Evolutionary conservation across 768 basidiomycete genomes (phyloP).

Genomic region (Tephrocybe rancida): DNA sequence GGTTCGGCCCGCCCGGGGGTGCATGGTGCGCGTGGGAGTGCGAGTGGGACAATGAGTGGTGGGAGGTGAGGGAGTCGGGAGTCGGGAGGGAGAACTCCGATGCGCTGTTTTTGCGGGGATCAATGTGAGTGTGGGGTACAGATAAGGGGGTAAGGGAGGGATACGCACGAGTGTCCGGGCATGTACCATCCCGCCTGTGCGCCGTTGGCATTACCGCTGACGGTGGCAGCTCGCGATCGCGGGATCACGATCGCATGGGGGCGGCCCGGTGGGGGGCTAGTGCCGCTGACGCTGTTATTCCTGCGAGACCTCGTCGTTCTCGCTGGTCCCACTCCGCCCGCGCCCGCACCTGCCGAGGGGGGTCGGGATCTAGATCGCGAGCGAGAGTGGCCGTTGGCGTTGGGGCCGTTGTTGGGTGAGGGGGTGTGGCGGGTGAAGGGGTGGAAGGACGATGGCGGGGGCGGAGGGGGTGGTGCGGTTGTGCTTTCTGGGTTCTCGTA

Average conservation of each 20-base stretch:
- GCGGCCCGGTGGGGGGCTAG: constrained; percentile 51
- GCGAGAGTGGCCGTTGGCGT: constrained; percentile 24
- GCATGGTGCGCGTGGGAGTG: constrained; percentile 31
- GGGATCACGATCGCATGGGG: constrained; percentile 76
- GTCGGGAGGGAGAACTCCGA: constrained; percentile 44
- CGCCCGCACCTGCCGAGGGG: constrained; percentile 18
- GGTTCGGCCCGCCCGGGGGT: constrained; percentile 26
- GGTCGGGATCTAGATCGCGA: constrained; percentile 52
- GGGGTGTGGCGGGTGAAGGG: constrained; percentile 34
- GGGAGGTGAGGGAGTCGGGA: constrained; percentile 38
- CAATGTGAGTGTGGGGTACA: neutral
- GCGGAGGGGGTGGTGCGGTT: no score
- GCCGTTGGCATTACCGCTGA: constrained; percentile 18
- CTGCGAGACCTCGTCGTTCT: constrained; percentile 58
- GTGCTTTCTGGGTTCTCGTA: constrained; percentile 49
- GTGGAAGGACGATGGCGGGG: constrained; percentile 31
- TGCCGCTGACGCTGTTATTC: constrained; percentile 61
- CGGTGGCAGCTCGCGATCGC: constrained; percentile 28
- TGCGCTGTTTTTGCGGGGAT: no score
- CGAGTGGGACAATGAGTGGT: constrained; percentile 26
- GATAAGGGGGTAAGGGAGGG: neutral
- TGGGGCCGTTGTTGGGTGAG: no score
- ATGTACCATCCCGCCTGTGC: constrained; percentile 29
- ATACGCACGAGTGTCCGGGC: constrained; percentile 26
- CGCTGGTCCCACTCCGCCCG: constrained; percentile 48